Conservation (phyloP, 768 basidiomycete genomes). For the Boletus tomentosulus region DNA sequence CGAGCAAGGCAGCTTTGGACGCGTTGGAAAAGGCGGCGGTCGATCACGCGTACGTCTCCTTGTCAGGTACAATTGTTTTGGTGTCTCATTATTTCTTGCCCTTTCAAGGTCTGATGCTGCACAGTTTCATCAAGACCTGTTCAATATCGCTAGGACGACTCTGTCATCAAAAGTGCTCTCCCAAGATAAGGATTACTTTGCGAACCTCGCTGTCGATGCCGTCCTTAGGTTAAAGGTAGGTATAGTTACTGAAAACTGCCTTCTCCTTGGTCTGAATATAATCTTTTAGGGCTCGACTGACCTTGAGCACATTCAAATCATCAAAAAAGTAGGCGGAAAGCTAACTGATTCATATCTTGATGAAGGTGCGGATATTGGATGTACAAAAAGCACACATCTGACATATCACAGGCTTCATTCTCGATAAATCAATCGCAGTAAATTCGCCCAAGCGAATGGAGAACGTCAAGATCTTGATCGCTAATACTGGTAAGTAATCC, state of each 20-base stretch:
- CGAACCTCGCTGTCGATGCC: slow-evolving; percentile 95
- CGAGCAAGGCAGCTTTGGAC: slow-evolving; percentile 75
- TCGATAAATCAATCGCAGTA: slow-evolving; percentile 91
- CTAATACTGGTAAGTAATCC: slow-evolving; percentile 82
- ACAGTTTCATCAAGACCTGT: slow-evolving; percentile 82
- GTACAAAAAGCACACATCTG: not conserved
- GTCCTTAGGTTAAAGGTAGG: slow-evolving; percentile 83
- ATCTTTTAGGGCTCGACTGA: slow-evolving; percentile 82
- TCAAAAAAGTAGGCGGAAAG: slow-evolving; percentile 99
- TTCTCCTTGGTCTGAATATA: slow-evolving; percentile 1
- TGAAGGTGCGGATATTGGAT: slow-evolving; percentile 56
- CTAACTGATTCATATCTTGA: slow-evolving; percentile 97
- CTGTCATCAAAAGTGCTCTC: slow-evolving; percentile 93
- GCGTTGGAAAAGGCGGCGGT: slow-evolving; percentile 80
- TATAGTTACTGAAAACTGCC: not conserved
- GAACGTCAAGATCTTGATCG: slow-evolving; percentile 93
- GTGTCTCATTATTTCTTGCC: not conserved
- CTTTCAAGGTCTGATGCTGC: slow-evolving; percentile 57
- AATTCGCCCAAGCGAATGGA: slow-evolving; percentile 95
- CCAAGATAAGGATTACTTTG: slow-evolving; percentile 97
- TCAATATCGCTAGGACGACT: slow-evolving; percentile 96
- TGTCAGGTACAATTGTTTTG: not conserved
- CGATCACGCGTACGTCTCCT: slow-evolving; percentile 72
- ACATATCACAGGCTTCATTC: slow-evolving; percentile 74
- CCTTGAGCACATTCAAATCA: slow-evolving; percentile 97